These are phyloP conservation scores for Lachancea meyersii DNA, from an alignment of 805 yeast species.

Conservation along the genomic window DNA sequence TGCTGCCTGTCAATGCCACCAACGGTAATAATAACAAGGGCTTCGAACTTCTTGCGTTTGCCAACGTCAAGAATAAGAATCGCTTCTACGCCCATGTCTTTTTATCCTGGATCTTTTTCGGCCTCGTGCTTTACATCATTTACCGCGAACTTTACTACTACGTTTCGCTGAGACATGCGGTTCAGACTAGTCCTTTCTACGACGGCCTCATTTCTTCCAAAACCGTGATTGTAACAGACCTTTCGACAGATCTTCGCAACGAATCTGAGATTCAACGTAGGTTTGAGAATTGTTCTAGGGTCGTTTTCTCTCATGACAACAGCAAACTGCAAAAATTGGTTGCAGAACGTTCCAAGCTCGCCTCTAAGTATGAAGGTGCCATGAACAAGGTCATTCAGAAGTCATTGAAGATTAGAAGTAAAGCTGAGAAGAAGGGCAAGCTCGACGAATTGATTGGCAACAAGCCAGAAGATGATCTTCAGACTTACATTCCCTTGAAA, in stretches of 20 bases:
- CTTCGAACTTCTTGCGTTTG: slow-evolving; percentile 57
- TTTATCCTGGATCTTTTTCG: slow-evolving; percentile 68
- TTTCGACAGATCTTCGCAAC: slow-evolving; percentile 44
- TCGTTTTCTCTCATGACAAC: slow-evolving; percentile 62
- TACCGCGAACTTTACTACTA: slow-evolving; percentile 72
- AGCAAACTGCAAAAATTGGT: slow-evolving; percentile 48
- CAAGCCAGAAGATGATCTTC: slow-evolving; percentile 48
- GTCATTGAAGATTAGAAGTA: slow-evolving; percentile 50
- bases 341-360: slow-evolving; percentile 58
- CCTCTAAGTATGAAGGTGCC: slow-evolving; percentile 58
- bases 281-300: slow-evolving; percentile 56
- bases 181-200: slow-evolving; percentile 67
- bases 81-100: slow-evolving; percentile 70
- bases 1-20: slow-evolving; percentile 70
- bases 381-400: slow-evolving; percentile 53
- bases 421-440: slow-evolving; percentile 52
- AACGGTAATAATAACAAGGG: slow-evolving; percentile 52
- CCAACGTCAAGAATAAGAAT: slow-evolving; percentile 58
- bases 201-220: slow-evolving; percentile 64
- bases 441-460: slow-evolving; percentile 28
- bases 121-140: slow-evolving; percentile 55
- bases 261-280: slow-evolving; percentile 48
- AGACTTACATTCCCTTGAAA: slow-evolving; percentile 58
- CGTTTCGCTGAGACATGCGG: slow-evolving; percentile 62
- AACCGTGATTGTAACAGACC: slow-evolving; percentile 66